phyloP scores from a whole-genome alignment of 1,284 basidiomycete species.

The Chiua sp. region DNA sequence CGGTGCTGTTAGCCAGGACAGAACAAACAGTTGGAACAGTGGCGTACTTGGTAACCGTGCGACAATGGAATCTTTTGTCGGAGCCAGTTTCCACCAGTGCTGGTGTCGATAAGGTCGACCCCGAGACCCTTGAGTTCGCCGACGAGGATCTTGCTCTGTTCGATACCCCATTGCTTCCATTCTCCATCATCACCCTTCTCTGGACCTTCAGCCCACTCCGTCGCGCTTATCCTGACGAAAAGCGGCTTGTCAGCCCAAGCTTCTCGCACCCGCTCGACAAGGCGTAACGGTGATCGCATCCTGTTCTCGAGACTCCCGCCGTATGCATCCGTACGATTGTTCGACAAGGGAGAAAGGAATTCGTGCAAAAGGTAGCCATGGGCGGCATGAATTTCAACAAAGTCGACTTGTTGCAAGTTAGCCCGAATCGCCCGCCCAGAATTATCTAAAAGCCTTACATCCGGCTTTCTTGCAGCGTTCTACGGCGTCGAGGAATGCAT shows the following conservation, averaged over 20 bases:
- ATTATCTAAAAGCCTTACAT: constrained; percentile 48
- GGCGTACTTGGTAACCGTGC: constrained; percentile 69
- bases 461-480: constrained; percentile 66
- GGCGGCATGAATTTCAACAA: constrained; percentile 79
- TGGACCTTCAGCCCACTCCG: constrained; percentile 79
- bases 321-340: constrained; percentile 70
- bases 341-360: constrained; percentile 76
- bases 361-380: constrained; percentile 71
- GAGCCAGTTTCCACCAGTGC: constrained; percentile 70
- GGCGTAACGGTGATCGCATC: constrained; percentile 66
- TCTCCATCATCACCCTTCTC: constrained; percentile 61
- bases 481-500: constrained; percentile 69
- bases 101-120: constrained; percentile 76
- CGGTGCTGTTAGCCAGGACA: neutral
- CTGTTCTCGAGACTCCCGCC: constrained; percentile 82
- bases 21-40: neutral
- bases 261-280: constrained; percentile 57
- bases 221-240: constrained; percentile 76
- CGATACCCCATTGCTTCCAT: constrained; percentile 77
- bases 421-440: neutral
- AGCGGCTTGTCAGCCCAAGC: constrained; percentile 71
- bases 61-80: constrained; percentile 61
- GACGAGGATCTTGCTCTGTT: constrained; percentile 70
- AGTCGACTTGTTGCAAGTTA: constrained; percentile 60
- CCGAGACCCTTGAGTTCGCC: constrained; percentile 64